These are phyloP conservation scores for Phycomyces blakesleeanus DNA, from an alignment of 192 early-diverging fungal species.

Conservation along the genomic window DNA sequence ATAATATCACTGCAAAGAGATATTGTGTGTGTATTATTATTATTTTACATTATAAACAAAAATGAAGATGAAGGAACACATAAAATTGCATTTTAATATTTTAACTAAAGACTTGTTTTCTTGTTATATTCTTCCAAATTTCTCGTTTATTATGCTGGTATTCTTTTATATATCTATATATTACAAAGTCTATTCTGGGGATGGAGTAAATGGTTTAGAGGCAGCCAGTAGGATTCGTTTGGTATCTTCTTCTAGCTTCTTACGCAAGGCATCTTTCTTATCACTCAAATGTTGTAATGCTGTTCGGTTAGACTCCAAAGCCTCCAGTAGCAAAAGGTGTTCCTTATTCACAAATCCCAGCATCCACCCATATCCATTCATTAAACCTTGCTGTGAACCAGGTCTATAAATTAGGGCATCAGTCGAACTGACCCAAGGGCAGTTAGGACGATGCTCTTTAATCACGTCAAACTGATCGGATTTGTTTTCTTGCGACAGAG, in stretches of 20 bases:
- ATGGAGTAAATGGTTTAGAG: too few relatives aligned
- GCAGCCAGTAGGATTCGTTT: not conserved
- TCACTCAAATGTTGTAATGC: not conserved
- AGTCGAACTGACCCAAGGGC: not conserved
- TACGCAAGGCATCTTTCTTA: not conserved
- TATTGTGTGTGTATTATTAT: too few relatives aligned
- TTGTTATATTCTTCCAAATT: too few relatives aligned
- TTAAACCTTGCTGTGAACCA: not conserved
- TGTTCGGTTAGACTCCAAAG: not conserved
- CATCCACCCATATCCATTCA: not conserved
- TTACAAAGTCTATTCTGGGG: too few relatives aligned
- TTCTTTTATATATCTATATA: too few relatives aligned
- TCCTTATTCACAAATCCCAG: not conserved
- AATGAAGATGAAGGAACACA: too few relatives aligned
- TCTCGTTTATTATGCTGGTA: too few relatives aligned
- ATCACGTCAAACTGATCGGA: not conserved
- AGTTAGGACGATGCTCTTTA: not conserved
- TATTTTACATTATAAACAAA: too few relatives aligned
- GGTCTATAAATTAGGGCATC: not conserved
- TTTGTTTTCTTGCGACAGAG: not conserved
- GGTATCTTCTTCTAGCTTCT: conserved; percentile 1
- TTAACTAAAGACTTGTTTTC: too few relatives aligned
- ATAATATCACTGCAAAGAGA: too few relatives aligned
- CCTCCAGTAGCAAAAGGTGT: not conserved
- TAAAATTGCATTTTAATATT: too few relatives aligned